phyloP scores from a whole-genome alignment of 768 basidiomycete genomes.

The Lentinula sp. region DNA sequence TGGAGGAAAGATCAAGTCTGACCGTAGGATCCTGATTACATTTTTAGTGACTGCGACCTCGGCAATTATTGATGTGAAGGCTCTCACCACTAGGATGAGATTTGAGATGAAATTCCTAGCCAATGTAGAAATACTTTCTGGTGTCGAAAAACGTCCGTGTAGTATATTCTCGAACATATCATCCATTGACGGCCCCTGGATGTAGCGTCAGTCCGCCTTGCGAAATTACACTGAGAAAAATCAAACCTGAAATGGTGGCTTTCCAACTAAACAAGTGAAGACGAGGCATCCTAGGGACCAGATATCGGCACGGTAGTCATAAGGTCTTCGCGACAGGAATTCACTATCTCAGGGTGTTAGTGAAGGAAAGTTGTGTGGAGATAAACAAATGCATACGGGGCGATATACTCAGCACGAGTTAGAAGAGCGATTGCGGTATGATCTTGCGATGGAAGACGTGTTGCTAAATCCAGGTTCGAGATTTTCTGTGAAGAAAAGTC shows the following conservation, averaged over 20 bases:
- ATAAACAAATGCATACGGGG: conserved; percentile 29
- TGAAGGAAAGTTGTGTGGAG: not conserved
- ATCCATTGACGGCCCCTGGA: conserved; percentile 14
- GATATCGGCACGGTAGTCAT: conserved; percentile 32
- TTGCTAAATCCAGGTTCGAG: conserved; percentile 31
- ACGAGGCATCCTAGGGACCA: conserved; percentile 44
- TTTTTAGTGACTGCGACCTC: not conserved
- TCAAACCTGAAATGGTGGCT: conserved; percentile 26
- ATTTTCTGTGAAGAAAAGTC: conserved; percentile 31
- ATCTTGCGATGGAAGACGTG: conserved; percentile 17
- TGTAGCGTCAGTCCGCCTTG: not conserved
- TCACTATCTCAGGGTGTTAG: conserved; percentile 26
- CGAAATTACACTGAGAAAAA: not conserved
- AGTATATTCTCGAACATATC: conserved; percentile 18
- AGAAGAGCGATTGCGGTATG: conserved; percentile 15
- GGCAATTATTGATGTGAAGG: not conserved
- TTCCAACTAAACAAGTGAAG: conserved; percentile 28
- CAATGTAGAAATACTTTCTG: conserved; percentile 17
- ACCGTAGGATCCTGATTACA: not conserved
- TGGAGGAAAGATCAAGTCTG: not conserved
- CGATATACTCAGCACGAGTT: conserved; percentile 22
- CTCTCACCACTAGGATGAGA: conserved; percentile 22
- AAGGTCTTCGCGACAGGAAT: conserved; percentile 22
- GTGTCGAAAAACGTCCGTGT: conserved; percentile 17
- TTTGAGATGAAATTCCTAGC: conserved; percentile 20